Evolutionary conservation across 1,139 yeast genomes (phyloP).

Genomic region (Saccharomyces hybrid): DNA sequence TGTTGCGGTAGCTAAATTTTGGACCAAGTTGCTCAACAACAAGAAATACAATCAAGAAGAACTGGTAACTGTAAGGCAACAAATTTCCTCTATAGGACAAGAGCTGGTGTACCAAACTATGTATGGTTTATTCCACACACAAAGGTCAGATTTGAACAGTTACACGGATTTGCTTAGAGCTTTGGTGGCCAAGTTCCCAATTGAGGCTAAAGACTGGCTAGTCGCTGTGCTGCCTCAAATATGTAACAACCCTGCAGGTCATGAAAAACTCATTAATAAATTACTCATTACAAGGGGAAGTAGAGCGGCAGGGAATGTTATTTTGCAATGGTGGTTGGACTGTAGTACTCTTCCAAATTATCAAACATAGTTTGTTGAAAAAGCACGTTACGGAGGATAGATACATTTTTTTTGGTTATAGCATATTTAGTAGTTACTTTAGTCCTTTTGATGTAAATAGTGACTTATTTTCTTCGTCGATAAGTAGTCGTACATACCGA

Average conservation of each 20-base stretch:
- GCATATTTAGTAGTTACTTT: not conserved
- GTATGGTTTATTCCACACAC: conserved; percentile 27
- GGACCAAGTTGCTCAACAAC: conserved; percentile 51
- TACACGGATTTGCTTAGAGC: conserved; percentile 30
- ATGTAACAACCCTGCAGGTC: conserved; percentile 19
- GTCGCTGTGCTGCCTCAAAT: conserved; percentile 19
- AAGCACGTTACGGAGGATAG: not conserved
- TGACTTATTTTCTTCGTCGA: too few relatives aligned
- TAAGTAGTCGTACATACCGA: too few relatives aligned
- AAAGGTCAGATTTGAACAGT: conserved; percentile 29
- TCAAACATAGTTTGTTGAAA: not conserved
- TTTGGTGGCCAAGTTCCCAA: conserved; percentile 28
- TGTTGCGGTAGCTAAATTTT: conserved; percentile 55
- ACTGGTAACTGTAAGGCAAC: conserved; percentile 34
- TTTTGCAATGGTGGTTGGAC: conserved; percentile 32
- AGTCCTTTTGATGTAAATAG: too few relatives aligned
- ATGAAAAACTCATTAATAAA: conserved; percentile 27
- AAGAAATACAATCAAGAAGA: conserved; percentile 48
- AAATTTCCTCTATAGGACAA: conserved; percentile 21
- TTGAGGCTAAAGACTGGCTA: conserved; percentile 28
- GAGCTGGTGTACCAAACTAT: conserved; percentile 25
- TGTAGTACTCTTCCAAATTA: conserved; percentile 28
- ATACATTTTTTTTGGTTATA: not conserved
- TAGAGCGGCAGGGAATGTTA: conserved; percentile 29
- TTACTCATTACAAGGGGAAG: conserved; percentile 30